These are phyloP conservation scores for Paecilomyces fulvus DNA, from an alignment of 2,329 filamentous ascomycete genomes.

Conservation along the genomic window DNA sequence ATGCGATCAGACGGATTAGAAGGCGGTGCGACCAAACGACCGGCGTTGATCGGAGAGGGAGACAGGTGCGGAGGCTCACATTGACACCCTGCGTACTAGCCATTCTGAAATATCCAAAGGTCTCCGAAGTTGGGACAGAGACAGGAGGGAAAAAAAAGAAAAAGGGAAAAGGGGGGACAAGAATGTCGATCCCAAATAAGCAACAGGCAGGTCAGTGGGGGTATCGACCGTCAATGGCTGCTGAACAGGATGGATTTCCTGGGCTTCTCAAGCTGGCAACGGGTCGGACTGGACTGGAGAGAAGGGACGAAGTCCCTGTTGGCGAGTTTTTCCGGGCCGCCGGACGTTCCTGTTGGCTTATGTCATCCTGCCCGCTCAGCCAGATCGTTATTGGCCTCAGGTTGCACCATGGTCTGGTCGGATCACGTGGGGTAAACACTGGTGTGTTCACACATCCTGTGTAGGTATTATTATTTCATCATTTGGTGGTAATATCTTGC, in stretches of 20 bases:
- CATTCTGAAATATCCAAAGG: slow-evolving; percentile 40
- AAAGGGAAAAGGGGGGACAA: slow-evolving; percentile 19
- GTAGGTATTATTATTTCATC: no score
- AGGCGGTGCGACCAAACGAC: neutral
- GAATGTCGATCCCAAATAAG: slow-evolving; percentile 21
- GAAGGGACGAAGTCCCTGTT: slow-evolving; percentile 28
- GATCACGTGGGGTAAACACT: neutral
- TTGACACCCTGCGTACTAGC: slow-evolving; percentile 58
- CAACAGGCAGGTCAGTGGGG: slow-evolving; percentile 13
- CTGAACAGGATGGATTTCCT: slow-evolving; percentile 8
- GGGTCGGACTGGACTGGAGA: slow-evolving; percentile 18
- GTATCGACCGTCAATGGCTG: slow-evolving; percentile 32
- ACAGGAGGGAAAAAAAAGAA: slow-evolving; percentile 27
- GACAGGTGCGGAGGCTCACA: slow-evolving; percentile 34
- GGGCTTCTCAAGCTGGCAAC: neutral
- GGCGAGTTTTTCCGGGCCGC: slow-evolving; percentile 35
- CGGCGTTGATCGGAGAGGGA: slow-evolving; percentile 1
- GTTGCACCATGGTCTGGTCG: neutral
- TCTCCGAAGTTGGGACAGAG: slow-evolving; percentile 35
- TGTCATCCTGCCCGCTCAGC: slow-evolving; percentile 24
- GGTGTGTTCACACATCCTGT: neutral
- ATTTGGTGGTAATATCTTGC: no score
- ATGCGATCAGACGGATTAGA: slow-evolving; percentile 19
- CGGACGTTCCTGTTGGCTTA: slow-evolving; percentile 23
- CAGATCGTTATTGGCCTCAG: slow-evolving; percentile 4